Evolutionary conservation across 768 basidiomycete species (phyloP).

Genomic region (Boletellus emodensis): DNA sequence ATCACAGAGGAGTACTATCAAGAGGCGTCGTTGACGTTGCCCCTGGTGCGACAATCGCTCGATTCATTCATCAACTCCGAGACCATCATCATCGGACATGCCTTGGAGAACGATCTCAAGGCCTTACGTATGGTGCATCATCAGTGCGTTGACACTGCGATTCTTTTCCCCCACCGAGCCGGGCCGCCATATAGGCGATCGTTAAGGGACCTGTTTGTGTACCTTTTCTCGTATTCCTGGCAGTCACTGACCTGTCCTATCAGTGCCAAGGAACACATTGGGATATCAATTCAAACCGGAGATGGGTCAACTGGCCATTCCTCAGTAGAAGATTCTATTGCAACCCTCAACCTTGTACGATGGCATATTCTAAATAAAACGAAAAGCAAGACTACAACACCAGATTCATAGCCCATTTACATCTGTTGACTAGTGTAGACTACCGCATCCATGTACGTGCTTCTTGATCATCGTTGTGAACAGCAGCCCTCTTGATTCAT

Average conservation of each 20-base stretch:
- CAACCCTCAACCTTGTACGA: slow-evolving; percentile 83
- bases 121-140: slow-evolving; percentile 85
- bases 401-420: slow-evolving; percentile 10
- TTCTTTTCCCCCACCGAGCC: slow-evolving; percentile 80
- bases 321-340: slow-evolving; percentile 84
- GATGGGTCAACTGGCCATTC: slow-evolving; percentile 78
- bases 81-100: slow-evolving; percentile 88
- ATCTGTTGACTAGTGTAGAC: slow-evolving; percentile 1
- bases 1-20: slow-evolving; percentile 57
- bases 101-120: slow-evolving; percentile 91
- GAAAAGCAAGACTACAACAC: slow-evolving; percentile 27
- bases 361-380: slow-evolving; percentile 71
- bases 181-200: slow-evolving; percentile 77
- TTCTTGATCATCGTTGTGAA: not conserved
- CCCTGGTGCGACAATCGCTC: slow-evolving; percentile 62
- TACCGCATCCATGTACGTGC: not conserved
- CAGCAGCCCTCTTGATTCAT: not conserved
- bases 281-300: slow-evolving; percentile 77
- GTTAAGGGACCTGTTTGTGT: slow-evolving; percentile 71
- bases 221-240: not conserved
- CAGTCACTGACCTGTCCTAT: slow-evolving; percentile 8
- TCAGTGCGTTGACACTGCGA: slow-evolving; percentile 80
- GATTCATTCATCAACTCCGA: slow-evolving; percentile 68
- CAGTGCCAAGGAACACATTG: slow-evolving; percentile 81
- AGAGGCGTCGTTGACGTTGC: slow-evolving; percentile 63